phyloP scores from a whole-genome alignment of 305 asterid genomes.

The Solanum chacoense region DNA sequence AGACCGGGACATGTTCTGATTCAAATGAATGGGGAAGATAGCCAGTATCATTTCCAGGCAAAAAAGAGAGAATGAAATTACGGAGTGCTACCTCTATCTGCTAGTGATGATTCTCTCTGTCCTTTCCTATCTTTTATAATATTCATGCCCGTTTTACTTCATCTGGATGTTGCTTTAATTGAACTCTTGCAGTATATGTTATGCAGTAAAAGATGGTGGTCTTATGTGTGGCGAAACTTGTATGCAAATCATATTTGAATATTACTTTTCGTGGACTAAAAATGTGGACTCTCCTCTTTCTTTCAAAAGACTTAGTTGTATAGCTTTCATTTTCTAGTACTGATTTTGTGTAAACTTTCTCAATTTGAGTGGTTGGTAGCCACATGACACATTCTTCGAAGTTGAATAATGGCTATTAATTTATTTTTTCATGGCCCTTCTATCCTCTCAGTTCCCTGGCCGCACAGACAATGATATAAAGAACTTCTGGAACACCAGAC shows the following conservation, averaged over 20 bases:
- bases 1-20: background rate
- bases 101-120: background rate
- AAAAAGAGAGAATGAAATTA: background rate
- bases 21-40: background rate
- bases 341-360: background rate
- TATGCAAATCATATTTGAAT: background rate
- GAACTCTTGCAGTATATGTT: background rate
- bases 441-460: constrained; percentile 46
- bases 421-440: background rate
- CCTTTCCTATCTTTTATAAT: background rate
- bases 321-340: background rate
- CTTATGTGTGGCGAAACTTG: background rate
- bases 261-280: background rate
- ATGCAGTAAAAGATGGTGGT: background rate
- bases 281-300: background rate
- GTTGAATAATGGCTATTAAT: background rate
- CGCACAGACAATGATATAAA: constrained; percentile 77
- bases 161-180: background rate
- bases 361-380: background rate
- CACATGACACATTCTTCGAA: background rate
- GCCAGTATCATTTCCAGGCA: background rate
- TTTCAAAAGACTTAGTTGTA: background rate
- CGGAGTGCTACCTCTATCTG: background rate
- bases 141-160: background rate
- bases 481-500: constrained; percentile 65